Percentiles rank a stretch among this genome's conserved stretches.
phyloP scores from a whole-genome alignment of 2,329 filamentous ascomycete species.

The Apiospora malaysiana region DNA sequence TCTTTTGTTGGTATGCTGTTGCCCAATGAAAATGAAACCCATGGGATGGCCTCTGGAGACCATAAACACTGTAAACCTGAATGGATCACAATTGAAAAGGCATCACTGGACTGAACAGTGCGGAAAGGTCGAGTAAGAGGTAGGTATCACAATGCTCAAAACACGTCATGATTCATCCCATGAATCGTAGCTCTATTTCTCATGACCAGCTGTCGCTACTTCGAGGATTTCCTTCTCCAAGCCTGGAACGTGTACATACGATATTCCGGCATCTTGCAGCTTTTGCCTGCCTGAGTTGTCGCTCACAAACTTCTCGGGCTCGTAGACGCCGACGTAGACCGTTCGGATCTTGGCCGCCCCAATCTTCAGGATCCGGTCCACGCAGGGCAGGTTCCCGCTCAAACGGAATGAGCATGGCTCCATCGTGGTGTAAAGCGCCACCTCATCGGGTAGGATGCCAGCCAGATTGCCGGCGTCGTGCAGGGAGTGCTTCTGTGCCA shows the following conservation, averaged over 20 bases:
- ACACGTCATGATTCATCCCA: not conserved
- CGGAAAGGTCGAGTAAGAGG: not conserved
- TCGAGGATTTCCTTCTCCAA: conserved; percentile 81
- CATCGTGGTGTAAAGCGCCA: conserved; percentile 88
- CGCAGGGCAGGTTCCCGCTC: conserved; percentile 78
- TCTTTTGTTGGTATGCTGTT: not conserved
- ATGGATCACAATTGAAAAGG: not conserved
- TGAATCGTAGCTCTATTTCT: not conserved
- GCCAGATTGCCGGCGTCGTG: conserved; percentile 44
- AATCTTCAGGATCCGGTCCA: conserved; percentile 75
- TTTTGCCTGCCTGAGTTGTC: conserved; percentile 76
- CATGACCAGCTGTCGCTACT: conserved; percentile 85
- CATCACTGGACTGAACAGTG: not conserved
- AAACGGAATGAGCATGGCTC: conserved; percentile 80
- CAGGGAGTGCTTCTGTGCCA: conserved; percentile 50
- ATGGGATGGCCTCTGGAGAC: too few relatives aligned
- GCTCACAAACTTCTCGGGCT: conserved; percentile 89
- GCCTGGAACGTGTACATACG: conserved; percentile 74
- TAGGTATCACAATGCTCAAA: not conserved
- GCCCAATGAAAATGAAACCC: too few relatives aligned
- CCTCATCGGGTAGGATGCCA: conserved; percentile 57
- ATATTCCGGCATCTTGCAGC: conserved; percentile 74
- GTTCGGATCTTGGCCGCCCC: conserved; percentile 65
- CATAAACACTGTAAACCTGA: too few relatives aligned
- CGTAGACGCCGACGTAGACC: conserved; percentile 86